Percentiles rank a stretch among this genome's conserved stretches.
Evolutionary conservation across 1,139 yeast genomes (phyloP).

Genomic region (Magnusiomyces fungicola): DNA sequence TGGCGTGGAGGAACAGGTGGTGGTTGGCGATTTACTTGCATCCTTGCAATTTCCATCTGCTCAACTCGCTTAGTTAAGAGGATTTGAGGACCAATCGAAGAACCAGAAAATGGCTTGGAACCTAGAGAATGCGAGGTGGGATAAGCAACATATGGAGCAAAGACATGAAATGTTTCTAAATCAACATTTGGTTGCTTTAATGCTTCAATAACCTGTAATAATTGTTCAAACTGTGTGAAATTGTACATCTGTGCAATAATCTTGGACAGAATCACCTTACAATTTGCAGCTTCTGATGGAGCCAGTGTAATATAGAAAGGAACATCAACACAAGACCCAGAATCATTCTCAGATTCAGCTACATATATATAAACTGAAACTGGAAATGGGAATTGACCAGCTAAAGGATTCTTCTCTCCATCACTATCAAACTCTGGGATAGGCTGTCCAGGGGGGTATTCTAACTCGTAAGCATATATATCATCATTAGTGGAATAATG

Average conservation of each 20-base stretch:
- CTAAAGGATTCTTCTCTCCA: slow-evolving; percentile 1
- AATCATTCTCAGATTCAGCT: slow-evolving; percentile 23
- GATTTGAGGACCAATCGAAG: background rate
- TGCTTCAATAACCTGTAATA: background rate
- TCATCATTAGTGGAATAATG: slow-evolving; percentile 57
- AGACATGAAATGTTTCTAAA: background rate
- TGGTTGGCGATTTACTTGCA: background rate
- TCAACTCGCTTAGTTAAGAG: background rate
- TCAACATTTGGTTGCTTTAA: background rate
- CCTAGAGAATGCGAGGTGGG: background rate
- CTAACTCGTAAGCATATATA: slow-evolving; percentile 26
- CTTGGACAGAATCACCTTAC: slow-evolving; percentile 50
- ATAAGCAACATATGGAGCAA: background rate
- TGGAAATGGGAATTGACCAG: slow-evolving; percentile 40
- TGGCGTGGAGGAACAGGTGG: slow-evolving; percentile 1
- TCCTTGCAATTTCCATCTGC: background rate
- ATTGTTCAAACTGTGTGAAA: background rate
- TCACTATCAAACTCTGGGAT: background rate
- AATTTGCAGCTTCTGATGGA: slow-evolving; percentile 43
- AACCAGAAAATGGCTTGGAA: background rate
- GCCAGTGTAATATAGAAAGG: slow-evolving; percentile 65
- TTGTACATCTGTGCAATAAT: slow-evolving; percentile 25
- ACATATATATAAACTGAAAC: slow-evolving; percentile 63
- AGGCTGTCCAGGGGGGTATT: slow-evolving; percentile 7
- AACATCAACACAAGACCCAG: slow-evolving; percentile 40